Conservation (phyloP, 2,329 filamentous ascomycete species). For the Rachicladosporium sp. region DNA sequence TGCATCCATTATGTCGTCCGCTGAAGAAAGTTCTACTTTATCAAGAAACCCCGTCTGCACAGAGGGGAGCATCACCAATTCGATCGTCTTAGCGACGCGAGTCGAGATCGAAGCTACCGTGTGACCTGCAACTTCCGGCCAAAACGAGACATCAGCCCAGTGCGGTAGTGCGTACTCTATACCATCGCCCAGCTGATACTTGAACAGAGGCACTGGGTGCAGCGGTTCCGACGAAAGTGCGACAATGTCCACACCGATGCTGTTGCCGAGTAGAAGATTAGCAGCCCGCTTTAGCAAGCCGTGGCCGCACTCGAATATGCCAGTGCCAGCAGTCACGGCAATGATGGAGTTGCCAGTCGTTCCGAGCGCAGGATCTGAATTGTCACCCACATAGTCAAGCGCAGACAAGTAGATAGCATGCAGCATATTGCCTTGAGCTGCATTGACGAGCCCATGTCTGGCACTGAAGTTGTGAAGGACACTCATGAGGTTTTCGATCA, state of each 20-base stretch:
- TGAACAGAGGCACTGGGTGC: conserved; percentile 89
- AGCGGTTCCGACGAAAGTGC: conserved; percentile 87
- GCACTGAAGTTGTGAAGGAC: conserved; percentile 70
- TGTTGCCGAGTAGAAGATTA: conserved; percentile 82
- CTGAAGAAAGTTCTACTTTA: too few relatives aligned
- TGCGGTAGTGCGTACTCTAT: conserved; percentile 88
- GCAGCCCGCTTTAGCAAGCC: conserved; percentile 79
- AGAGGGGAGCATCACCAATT: too few relatives aligned
- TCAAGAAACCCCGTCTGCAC: too few relatives aligned
- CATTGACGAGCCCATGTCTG: conserved; percentile 2
- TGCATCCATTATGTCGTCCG: too few relatives aligned
- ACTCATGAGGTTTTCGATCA: conserved; percentile 59
- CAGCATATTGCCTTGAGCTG: conserved; percentile 75
- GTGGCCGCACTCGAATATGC: conserved; percentile 90
- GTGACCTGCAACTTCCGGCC: conserved; percentile 32
- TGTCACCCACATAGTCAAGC: conserved; percentile 76
- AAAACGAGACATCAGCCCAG: conserved; percentile 96
- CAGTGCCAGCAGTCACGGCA: conserved; percentile 84
- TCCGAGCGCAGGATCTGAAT: conserved; percentile 83
- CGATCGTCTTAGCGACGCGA: too few relatives aligned
- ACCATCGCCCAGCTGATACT: conserved; percentile 52
- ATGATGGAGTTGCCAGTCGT: conserved; percentile 88
- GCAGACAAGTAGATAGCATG: conserved; percentile 91
- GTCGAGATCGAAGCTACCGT: too few relatives aligned
- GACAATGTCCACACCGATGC: conserved; percentile 91